These are phyloP conservation scores for Oemleria cerasiformis DNA, from an alignment of 306 rosid genomes.

Conservation along the genomic window DNA sequence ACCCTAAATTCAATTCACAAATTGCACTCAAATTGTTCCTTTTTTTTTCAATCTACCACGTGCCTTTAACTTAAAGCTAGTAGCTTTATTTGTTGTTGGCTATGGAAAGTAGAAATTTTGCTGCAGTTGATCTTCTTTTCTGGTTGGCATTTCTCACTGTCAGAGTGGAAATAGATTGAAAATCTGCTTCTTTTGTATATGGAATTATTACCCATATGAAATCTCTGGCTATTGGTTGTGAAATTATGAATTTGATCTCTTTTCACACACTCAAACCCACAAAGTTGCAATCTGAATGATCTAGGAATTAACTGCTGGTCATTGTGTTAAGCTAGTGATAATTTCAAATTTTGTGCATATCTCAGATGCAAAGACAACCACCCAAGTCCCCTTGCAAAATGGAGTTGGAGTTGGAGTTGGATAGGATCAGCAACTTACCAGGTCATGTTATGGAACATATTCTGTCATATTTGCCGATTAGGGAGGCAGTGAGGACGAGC, in stretches of 20 bases:
- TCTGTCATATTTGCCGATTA: constrained; percentile 44
- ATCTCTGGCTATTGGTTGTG: neutral
- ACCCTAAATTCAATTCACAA: too few species aligned
- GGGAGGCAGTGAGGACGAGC: constrained; percentile 59
- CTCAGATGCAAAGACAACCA: constrained; percentile 32
- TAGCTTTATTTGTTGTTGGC: neutral
- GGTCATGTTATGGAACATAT: constrained; percentile 47
- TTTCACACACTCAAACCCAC: neutral
- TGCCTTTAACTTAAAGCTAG: neutral
- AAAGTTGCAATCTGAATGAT: neutral
- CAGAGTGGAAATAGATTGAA: neutral
- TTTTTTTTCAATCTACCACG: neutral
- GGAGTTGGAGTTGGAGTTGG: constrained; percentile 36
- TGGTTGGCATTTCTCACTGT: neutral
- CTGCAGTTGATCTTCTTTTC: neutral
- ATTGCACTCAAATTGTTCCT: neutral
- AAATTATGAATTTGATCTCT: neutral
- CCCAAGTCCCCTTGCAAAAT: constrained; percentile 26
- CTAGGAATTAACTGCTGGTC: neutral
- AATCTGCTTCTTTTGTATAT: neutral
- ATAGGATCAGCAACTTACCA: constrained; percentile 51
- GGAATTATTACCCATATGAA: neutral
- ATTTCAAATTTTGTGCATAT: constrained; percentile 11
- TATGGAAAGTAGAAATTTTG: neutral
- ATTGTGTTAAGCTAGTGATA: neutral